These are phyloP conservation scores for Purpureocillium lavendulum DNA, from an alignment of 2,329 filamentous ascomycete species.

Conservation along the genomic window DNA sequence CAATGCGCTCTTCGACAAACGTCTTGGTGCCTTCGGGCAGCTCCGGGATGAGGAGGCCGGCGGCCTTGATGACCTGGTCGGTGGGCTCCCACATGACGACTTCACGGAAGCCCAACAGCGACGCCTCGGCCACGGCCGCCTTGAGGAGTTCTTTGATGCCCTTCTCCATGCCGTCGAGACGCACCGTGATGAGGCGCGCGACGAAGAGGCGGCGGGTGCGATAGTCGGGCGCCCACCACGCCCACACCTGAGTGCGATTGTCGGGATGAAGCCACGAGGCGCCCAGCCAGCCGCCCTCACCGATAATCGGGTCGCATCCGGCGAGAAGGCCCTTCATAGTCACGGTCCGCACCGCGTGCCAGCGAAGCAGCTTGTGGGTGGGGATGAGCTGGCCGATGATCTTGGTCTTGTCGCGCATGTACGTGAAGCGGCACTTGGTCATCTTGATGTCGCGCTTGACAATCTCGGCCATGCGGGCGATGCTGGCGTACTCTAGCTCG, in stretches of 20 bases:
- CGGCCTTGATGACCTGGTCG: conserved; percentile 16
- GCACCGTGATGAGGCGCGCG: conserved; percentile 8
- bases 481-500: conserved; percentile 3
- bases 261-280: conserved; percentile 3
- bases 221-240: conserved; percentile 28
- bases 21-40: conserved; percentile 23
- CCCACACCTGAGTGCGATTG: conserved; percentile 15
- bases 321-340: conserved; percentile 14
- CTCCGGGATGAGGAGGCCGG: conserved; percentile 24
- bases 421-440: conserved; percentile 14
- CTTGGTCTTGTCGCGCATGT: conserved; percentile 15
- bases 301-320: background rate
- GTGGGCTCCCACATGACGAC: conserved; percentile 28
- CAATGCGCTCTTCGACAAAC: conserved; percentile 19
- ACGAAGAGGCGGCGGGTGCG: conserved; percentile 11
- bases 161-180: conserved; percentile 12
- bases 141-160: conserved; percentile 20
- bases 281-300: background rate
- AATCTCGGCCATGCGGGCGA: background rate
- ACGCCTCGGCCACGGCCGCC: conserved; percentile 24
- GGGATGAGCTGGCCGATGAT: conserved; percentile 25
- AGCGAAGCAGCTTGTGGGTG: conserved; percentile 17
- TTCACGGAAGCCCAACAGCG: conserved; percentile 18
- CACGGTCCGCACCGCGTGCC: conserved; percentile 22
- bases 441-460: conserved; percentile 15